Evolutionary conservation across 176 grass and related monocot genomes (phyloP).

Genomic region (Eleusine coracana): DNA sequence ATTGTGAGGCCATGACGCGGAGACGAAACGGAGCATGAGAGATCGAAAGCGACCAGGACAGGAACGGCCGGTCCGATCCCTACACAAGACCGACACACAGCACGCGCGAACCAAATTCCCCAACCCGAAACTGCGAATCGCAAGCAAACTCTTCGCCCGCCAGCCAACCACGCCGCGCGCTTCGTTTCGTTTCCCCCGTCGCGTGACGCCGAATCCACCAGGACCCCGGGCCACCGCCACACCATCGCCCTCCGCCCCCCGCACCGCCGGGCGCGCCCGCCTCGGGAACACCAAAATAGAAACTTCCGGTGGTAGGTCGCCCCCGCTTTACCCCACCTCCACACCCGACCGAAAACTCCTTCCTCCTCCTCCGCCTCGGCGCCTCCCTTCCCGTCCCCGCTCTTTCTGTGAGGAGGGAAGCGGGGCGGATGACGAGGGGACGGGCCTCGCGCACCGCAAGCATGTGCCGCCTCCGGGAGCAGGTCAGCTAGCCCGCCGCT

Average conservation of each 20-base stretch:
- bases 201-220: conserved; percentile 34
- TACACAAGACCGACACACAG: background rate
- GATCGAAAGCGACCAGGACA: conserved; percentile 20
- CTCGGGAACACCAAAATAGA: conserved; percentile 30
- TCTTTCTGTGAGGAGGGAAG: conserved; percentile 61
- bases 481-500: background rate
- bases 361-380: background rate
- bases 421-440: conserved; percentile 33
- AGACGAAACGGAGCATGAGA: background rate
- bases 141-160: background rate
- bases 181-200: background rate
- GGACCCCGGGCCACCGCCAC: too few relatives aligned
- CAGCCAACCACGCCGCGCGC: background rate
- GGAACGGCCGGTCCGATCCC: conserved; percentile 9
- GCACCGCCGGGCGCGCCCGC: conserved; percentile 4
- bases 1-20: too few relatives aligned
- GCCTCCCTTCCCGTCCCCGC: background rate
- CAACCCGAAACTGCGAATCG: background rate
- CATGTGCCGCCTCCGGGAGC: conserved; percentile 16
- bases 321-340: conserved; percentile 34
- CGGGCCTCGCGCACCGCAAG: conserved; percentile 41
- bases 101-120: background rate
- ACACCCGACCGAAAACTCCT: background rate
- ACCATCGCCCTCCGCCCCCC: background rate
- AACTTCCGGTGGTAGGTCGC: conserved; percentile 51